Base-by-base conservation (phyloP, 2,329 filamentous ascomycete species). In the Dryadomyces quercus-mongolicae region DNA sequence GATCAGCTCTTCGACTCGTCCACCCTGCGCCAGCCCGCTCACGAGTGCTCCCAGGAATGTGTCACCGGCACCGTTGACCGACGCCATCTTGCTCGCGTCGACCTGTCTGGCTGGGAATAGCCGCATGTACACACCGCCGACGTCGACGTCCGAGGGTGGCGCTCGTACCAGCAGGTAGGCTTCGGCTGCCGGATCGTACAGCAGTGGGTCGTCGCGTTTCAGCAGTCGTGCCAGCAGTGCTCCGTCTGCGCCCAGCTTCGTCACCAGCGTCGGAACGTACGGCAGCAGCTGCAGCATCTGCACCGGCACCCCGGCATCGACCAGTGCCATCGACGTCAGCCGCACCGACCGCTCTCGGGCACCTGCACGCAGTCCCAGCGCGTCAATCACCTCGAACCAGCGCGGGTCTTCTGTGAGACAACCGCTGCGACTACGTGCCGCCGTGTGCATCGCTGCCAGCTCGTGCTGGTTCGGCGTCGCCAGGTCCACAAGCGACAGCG, bases 1-100 rank as follows among this genome's bases (percentile, higher is more conserved):
- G n/a, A 98, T 74, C 54, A 93, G 67, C 49, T 84, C 76, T 63
- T 82, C 69, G 56, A 79, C 65, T 57, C 70, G 70, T 3, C 74
- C 76, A 0, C 77, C 77, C 62, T 75, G 78, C 0, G 83, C 82
- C 60, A 97, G 66, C 0, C 87, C 88, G 1, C 89, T 85, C n/a
- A 95, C 73, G 54, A 96, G 62, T 15, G 90, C 85, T 0, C 92
- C 93, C 9, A 94, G 74, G 66, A 97, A 91, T 0, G 93, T 96
- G 68, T 98, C 93, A 0, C 93, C 93, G 2, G 89, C 90, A 0
- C 92, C 93, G 66, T 97, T 97, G 10, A 97, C 92, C 49, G 89
- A 95, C 1, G 92, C 82, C 1, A 95, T 75, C 25, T 93, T 81
- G 25, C 77, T 69, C 3, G 22, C 51, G 22, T 77, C 70, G 10